Evolutionary conservation across 2,329 filamentous ascomycete genomes (phyloP), one percentile per base, ranked within the genome.

Genomic region (Fusarium sp.): DNA sequence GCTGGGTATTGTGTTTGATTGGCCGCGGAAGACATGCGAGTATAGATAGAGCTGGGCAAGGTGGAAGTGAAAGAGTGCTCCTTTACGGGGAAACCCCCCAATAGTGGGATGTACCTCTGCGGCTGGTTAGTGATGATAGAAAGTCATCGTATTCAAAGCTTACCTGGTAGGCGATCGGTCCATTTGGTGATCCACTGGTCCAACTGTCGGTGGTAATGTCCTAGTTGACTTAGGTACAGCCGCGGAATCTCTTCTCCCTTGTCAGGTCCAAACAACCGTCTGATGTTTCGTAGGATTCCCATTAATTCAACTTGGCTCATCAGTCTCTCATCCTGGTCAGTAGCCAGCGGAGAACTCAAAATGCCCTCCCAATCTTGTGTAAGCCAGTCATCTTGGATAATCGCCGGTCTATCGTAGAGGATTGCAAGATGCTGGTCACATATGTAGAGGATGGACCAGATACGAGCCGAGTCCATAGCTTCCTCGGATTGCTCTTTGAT

Each of bases 401-500:
- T 83, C 0, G 86, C 83, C 1, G 85, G 85, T 3, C 88, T 80
- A 1, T 86, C 86, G 43, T 89, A 89, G 0, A 88, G 77, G 17
- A 88, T 89, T 11, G 86, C 87, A 0, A 88, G 82, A 62, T 89
- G 86, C 54, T 88, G 85, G 39, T 89, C 86, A 67, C 86, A 88
- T 4, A 88, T 85, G 53, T 88, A 88, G 0, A 87, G 76, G n/a
- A 87, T 75, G 59, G 88, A 89, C 87, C 87, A 89, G 8, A 89
- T 77, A 9, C 88, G 80, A 3, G 87, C 81, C 36, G 83, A 82
- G 58, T 88, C 85, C 62, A 81, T 79, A 0, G 81, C 81, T 26
- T 85, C 81, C 28, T 80, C 77, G 3, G 75, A 78, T 12, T 77
- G 74, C 6, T 78, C 78, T 0, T 72, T 62, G 3, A 83, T 72